Evolutionary conservation across 140 eudicot species (phyloP), one percentile per base, ranked within the genome.

Genomic region (Bidens hawaiensis): DNA sequence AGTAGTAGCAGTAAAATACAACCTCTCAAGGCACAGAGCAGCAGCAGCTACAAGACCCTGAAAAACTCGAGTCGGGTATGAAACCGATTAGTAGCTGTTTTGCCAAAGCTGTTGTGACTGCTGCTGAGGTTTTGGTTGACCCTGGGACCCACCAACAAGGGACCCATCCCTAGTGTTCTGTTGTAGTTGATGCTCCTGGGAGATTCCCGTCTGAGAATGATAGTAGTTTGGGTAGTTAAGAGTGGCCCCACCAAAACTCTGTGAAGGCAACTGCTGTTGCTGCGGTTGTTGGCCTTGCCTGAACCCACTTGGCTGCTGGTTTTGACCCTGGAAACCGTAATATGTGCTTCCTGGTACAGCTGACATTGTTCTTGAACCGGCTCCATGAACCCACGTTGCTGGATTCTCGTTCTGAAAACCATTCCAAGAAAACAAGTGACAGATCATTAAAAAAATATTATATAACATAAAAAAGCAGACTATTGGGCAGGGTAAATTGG

Each of bases 21-120:
- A 71, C 81, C 90, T 85, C 88, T 47, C 68, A 41, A 70, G 82
- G 78, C 76, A 79, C 80, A 58, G 85, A 85, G 85, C 78, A 77
- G 85, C 85, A 66, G 48, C 53, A 36, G 45, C 45, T 62, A 71
- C 85, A 79, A 75, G 77, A 75, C 91, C 84, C 88, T 62, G 79
- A 76, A 78, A 80, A 74, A 78, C 82, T 78, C 31, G 62, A 75
- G 71, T 64, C 71, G 34, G 58, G 46, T 31, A 59, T 9, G 27
- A 23, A n/a, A 47, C 60, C 8, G 72, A 76, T 84, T 77, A 90
- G 91, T 87, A 87, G 67, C 78, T 59, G 81, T 82, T 84, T 75
- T 87, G 91, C 96, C 96, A 90, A 25, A 87, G 31, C 78, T 87
- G 95, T 70, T 90, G 96, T 54, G 96, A 69, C 80, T 79, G 97